These are phyloP conservation scores for Physcomitrium patens DNA, from an alignment of 225 moss, liverwort and hornwort species.

Conservation along the genomic window DNA sequence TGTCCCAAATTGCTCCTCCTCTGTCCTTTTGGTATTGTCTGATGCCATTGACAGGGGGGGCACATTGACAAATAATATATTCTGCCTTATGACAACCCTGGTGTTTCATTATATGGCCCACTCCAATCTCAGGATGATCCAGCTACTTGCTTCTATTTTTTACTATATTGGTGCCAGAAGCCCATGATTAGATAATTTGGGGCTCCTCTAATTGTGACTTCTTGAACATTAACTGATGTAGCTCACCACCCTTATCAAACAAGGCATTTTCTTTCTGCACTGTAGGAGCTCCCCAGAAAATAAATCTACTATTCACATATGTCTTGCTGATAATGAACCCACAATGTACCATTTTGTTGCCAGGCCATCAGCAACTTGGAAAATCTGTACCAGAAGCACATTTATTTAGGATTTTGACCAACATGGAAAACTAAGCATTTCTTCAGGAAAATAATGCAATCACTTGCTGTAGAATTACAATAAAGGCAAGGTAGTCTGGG, in stretches of 20 bases:
- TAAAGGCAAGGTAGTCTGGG: too few species aligned
- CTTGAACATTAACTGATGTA: not conserved
- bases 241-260: conserved; percentile 23
- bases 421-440: conserved; percentile 25
- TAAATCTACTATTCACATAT: conserved; percentile 27
- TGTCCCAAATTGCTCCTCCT: conserved; percentile 48
- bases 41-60: conserved; percentile 95
- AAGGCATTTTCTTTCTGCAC: conserved; percentile 13
- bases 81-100: conserved; percentile 61
- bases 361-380: conserved; percentile 22
- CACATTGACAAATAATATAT: conserved; percentile 69
- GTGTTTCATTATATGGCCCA: too few species aligned
- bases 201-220: conserved; percentile 14
- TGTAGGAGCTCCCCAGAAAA: conserved; percentile 44
- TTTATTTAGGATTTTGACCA: conserved; percentile 22
- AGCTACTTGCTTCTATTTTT: not conserved
- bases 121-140: too few species aligned
- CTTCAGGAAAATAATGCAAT: conserved; percentile 20
- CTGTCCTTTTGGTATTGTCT: conserved; percentile 90
- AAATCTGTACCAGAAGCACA: conserved; percentile 25
- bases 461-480: too few species aligned
- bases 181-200: conserved; percentile 2
- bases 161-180: not conserved
- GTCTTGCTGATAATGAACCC: conserved; percentile 38
- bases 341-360: conserved; percentile 23